Evolutionary conservation across 768 basidiomycete species (phyloP), one percentile per base, ranked within the genome.

Genomic region (Tulasnella sp.): DNA sequence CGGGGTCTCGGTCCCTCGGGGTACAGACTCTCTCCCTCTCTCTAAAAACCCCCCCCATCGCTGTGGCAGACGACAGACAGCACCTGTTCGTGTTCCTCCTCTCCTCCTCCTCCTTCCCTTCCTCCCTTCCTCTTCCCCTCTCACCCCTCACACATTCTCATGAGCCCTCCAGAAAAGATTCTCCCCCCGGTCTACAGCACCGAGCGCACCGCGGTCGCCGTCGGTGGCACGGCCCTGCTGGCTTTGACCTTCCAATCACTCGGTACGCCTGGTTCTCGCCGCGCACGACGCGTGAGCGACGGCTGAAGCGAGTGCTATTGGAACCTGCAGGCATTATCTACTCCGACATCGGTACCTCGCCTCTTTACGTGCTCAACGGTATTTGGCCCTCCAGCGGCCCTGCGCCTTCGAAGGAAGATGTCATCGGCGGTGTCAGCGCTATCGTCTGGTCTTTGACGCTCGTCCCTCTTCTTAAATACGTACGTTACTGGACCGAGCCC

Each of bases 391-490:
- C 88, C 1, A 76, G 80, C 5, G 88, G 88, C 0, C 85, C 86
- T 18, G 82, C 85, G 0, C 91, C 91, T 0, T 83, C 87, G 0
- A 80, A 84, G 74, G 91, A 92, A 79, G 91, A 91, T 81, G 83
- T 91, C 20, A 88, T 92, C 73, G 91, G 91, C 0, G 88, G 88
- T 5, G 80, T 91, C 70, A 89, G 87, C 78, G 89, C 90, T 26
- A 91, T 92, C 77, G 81, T 92, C 46, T 92, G 90, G 91, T 83
- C 90, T 3, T 82, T 92, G 44, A 89, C 89, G 0, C 83, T 91
- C 35, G 80, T 91, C 26, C 90, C 91, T 0, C 82, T 91, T 71
- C 51, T 89, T 35, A 92, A 91, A 90, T 92, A 91, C 81, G 90
- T 88, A 80, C 29, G 88, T 81, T 4, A 46, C 32, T 1, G 35